Evolutionary conservation across 768 basidiomycete genomes (phyloP).

Genomic region (Paxillus involutus): DNA sequence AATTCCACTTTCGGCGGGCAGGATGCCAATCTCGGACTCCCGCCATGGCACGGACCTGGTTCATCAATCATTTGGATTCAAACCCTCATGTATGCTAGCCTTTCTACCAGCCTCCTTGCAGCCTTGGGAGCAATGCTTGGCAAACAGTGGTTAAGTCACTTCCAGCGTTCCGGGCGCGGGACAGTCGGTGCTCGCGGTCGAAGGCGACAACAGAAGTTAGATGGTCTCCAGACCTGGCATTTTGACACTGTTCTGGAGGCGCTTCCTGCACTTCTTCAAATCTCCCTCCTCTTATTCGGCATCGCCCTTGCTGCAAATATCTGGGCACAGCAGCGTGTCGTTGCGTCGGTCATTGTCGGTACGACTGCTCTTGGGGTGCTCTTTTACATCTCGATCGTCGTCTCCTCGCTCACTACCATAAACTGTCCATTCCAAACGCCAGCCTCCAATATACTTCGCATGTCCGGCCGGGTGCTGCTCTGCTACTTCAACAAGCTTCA

Average conservation of each 20-base stretch:
- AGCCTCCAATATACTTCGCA: constrained; percentile 10
- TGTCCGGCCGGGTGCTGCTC: background rate
- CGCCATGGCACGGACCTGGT: constrained; percentile 19
- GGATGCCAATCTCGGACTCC: background rate
- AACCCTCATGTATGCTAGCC: constrained; percentile 19
- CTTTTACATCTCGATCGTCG: constrained; percentile 17
- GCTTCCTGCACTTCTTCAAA: constrained; percentile 17
- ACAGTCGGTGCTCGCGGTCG: constrained; percentile 12
- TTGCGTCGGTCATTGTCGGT: constrained; percentile 10
- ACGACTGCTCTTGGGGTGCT: constrained; percentile 8
- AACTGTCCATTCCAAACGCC: constrained; percentile 21
- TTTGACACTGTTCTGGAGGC: constrained; percentile 13
- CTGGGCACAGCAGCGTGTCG: constrained; percentile 11
- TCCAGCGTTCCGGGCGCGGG: constrained; percentile 9
- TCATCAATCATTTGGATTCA: constrained; percentile 13
- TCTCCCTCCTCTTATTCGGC: constrained; percentile 21
- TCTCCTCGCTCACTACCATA: constrained; percentile 11
- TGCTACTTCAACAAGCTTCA: background rate
- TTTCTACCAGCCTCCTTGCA: constrained; percentile 20
- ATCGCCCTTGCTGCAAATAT: constrained; percentile 12
- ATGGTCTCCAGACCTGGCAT: constrained; percentile 16
- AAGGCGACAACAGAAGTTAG: constrained; percentile 16
- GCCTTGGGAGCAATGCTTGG: constrained; percentile 21
- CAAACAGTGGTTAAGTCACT: constrained; percentile 16
- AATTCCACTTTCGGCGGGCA: constrained; percentile 8